phyloP scores from a whole-genome alignment of 164 flowering plant genomes.

The Liquidambar formosana region DNA sequence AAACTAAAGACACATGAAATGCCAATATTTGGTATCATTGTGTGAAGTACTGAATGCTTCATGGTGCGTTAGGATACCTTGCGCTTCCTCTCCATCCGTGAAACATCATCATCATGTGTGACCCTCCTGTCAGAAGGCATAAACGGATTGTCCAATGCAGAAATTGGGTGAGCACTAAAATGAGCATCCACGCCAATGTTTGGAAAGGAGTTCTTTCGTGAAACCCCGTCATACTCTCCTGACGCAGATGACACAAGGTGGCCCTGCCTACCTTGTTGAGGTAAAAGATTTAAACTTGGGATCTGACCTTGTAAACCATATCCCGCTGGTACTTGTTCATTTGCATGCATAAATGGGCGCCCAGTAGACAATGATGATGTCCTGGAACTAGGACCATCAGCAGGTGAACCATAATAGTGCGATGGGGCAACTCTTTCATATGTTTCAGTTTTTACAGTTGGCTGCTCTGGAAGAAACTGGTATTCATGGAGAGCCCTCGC shows the following conservation, averaged over 20 bases:
- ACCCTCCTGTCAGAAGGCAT: constrained; percentile 48
- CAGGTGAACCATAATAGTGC: constrained; percentile 47
- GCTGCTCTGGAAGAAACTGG: constrained; percentile 92
- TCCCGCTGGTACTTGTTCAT: constrained; percentile 47
- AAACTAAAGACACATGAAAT: constrained; percentile 1
- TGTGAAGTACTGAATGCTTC: background rate
- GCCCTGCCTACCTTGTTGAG: constrained; percentile 60
- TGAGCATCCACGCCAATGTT: constrained; percentile 41
- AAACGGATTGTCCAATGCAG: constrained; percentile 49
- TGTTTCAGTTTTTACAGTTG: constrained; percentile 63
- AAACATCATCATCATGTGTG: constrained; percentile 49
- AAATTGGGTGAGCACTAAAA: constrained; percentile 47
- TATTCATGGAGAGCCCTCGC: constrained; percentile 73
- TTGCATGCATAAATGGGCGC: constrained; percentile 42
- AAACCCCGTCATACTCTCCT: constrained; percentile 49
- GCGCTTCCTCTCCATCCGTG: constrained; percentile 69
- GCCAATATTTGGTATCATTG: background rate
- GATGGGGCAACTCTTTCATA: constrained; percentile 61
- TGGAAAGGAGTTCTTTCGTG: constrained; percentile 40
- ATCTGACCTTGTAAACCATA: constrained; percentile 53
- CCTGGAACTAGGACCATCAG: constrained; percentile 46
- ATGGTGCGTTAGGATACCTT: constrained; percentile 50
- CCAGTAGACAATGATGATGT: constrained; percentile 43
- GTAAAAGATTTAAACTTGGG: constrained; percentile 41
- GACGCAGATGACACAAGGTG: constrained; percentile 40